A percentile compares a stretch with the other conserved stretches of the same genome.
phyloP scores from a whole-genome alignment of 192 early-diverging fungal genomes.

The Backusella circina region DNA sequence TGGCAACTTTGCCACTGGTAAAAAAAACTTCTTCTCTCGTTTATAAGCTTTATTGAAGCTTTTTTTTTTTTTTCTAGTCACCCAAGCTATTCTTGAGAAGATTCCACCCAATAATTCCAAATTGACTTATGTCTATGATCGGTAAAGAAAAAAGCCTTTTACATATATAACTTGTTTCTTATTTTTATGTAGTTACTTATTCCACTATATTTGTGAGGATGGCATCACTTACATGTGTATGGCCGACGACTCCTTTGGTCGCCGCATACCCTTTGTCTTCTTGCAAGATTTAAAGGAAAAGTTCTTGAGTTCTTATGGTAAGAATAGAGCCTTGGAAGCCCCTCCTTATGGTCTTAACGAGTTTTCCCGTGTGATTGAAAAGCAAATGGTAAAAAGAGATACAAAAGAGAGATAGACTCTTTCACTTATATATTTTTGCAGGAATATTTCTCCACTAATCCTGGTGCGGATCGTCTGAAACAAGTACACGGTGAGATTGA shows the following conservation, averaged over 20 bases:
- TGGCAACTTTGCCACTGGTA: conserved; percentile 79
- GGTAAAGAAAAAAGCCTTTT: conserved; percentile 41
- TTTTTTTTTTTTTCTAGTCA: conserved; percentile 40
- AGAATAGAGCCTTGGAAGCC: conserved; percentile 50
- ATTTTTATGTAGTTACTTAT: conserved; percentile 65
- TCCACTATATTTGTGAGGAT: conserved; percentile 84
- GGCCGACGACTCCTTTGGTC: conserved; percentile 67
- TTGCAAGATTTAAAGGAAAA: conserved; percentile 74
- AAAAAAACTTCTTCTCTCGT: too few species aligned
- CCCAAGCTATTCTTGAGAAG: conserved; percentile 84
- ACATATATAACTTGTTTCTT: background rate
- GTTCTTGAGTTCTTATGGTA: conserved; percentile 58
- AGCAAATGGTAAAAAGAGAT: conserved; percentile 64
- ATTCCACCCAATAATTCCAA: conserved; percentile 90
- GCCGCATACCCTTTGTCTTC: conserved; percentile 87
- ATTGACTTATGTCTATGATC: conserved; percentile 89
- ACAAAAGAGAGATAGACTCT: too few species aligned
- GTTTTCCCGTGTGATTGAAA: conserved; percentile 77
- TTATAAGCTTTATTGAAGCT: background rate
- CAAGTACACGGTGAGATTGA: conserved; percentile 89
- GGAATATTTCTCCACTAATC: conserved; percentile 72
- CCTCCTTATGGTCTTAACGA: conserved; percentile 76
- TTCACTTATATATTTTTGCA: conserved; percentile 11
- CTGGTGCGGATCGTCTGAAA: conserved; percentile 68
- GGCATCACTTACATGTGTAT: conserved; percentile 86